These are phyloP conservation scores for Grifola frondosa DNA, from an alignment of 1,284 basidiomycete species.

Conservation along the genomic window DNA sequence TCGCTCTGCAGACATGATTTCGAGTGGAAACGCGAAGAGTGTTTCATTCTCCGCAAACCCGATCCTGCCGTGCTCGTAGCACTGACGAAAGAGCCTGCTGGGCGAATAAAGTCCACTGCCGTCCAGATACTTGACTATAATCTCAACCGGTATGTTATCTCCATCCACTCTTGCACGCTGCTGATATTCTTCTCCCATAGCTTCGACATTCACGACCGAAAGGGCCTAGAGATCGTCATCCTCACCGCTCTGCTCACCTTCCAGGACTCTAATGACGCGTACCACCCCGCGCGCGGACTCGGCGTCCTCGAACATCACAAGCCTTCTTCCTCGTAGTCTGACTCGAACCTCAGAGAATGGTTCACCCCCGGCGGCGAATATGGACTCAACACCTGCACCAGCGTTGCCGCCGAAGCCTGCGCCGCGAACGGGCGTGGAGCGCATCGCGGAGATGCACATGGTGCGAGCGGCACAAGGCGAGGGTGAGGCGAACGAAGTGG, in stretches of 20 bases:
- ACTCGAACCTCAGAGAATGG: constrained; percentile 7
- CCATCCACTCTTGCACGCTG: neutral
- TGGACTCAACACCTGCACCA: constrained; percentile 30
- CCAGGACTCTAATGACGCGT: constrained; percentile 66
- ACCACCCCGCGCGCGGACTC: constrained; percentile 38
- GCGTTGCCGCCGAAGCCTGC: constrained; percentile 59
- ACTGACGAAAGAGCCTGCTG: constrained; percentile 71
- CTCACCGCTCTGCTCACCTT: constrained; percentile 75
- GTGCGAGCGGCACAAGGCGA: constrained; percentile 36
- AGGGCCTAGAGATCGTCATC: constrained; percentile 80
- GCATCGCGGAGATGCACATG: constrained; percentile 67
- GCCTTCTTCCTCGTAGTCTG: constrained; percentile 10
- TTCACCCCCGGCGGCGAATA: constrained; percentile 10
- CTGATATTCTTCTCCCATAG: constrained; percentile 35
- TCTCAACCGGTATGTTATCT: constrained; percentile 21
- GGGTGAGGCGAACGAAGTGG: constrained; percentile 73
- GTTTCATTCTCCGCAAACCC: constrained; percentile 78
- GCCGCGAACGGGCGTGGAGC: constrained; percentile 60
- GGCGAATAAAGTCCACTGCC: constrained; percentile 60
- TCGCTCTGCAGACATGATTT: constrained; percentile 62
- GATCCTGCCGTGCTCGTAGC: constrained; percentile 83
- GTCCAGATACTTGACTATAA: constrained; percentile 89
- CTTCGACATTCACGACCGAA: constrained; percentile 80
- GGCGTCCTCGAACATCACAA: constrained; percentile 10
- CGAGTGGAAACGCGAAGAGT: constrained; percentile 81